Evolutionary conservation across 2,329 filamentous ascomycete genomes (phyloP), one percentile per base, ranked within the genome.

Genomic region (Bipolaris bicolor): DNA sequence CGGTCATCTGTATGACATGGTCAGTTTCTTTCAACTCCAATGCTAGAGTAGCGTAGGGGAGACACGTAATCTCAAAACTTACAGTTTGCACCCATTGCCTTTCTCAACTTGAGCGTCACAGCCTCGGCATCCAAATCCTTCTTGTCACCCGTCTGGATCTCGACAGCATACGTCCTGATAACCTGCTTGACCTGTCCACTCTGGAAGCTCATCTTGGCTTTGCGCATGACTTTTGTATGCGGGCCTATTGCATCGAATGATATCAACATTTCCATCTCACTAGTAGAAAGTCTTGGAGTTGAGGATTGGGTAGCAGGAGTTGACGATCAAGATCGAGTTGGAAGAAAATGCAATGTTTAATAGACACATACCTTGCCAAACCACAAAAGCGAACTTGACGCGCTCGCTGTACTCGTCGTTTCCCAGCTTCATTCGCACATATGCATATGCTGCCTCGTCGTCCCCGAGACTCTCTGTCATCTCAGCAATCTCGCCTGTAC

Each of bases 31-130:
- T 31, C 3, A 22, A 10, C 6, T 43, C 36, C 11, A 33, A 10
- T 7, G 16, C 24, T 3, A 24, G 3, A n/a, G 36, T 5, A 18
- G 18, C 22, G 15, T 3, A 24, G 5, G 10, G 36, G 7, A 18
- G 18, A 36, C n/a, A 34, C 6, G 15, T 29, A 18, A 39, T 24
- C 20, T 36, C 5, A n/a, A 33, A 18, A 69, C 71, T 90, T 88
- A 81, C 90, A 90, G 75, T 90, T 88, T 15, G 88, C 88, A 31
- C 88, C 88, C 53, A 88, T 88, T 3, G 84, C 87, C 78, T 85
- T 88, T 73, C 88, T 79, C 76, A 90, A 75, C 69, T 83, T 78
- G 58, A 81, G 73, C 15, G 89, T 85, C 49, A 90, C 82, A 18
- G 88, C 86, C 61, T 79, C 77, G 76, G 87, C 85, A 16, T 84